Evolutionary conservation across 805 yeast genomes (phyloP).

Genomic region (Candida adriatica): DNA sequence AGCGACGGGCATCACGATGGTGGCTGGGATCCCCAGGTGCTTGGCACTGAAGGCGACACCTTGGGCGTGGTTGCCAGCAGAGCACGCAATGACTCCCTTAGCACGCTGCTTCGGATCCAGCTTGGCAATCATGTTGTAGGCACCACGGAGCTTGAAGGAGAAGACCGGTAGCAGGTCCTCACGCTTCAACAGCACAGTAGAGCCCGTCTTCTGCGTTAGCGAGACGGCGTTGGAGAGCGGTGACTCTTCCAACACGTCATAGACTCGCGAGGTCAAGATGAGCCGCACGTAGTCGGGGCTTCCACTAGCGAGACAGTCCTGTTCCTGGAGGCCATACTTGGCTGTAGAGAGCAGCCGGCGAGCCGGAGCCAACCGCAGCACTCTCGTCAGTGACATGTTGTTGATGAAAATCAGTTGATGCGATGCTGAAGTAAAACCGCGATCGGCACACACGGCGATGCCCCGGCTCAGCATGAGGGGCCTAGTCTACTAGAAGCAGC

Average conservation of each 20-base stretch:
- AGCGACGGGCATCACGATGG: slow-evolving; percentile 96
- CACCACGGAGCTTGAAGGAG: slow-evolving; percentile 94
- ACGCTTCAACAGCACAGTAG: slow-evolving; percentile 75
- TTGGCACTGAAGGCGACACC: slow-evolving; percentile 95
- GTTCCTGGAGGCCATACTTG: slow-evolving; percentile 22
- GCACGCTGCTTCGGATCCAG: slow-evolving; percentile 48
- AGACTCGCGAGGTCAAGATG: slow-evolving; percentile 86
- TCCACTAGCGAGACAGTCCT: slow-evolving; percentile 54
- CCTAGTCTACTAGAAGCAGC: too few relatives aligned
- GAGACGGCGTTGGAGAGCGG: slow-evolving; percentile 75
- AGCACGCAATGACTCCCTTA: slow-evolving; percentile 94
- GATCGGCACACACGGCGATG: too few relatives aligned
- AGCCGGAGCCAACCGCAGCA: not conserved
- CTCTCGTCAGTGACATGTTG: not conserved
- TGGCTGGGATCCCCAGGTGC: slow-evolving; percentile 81
- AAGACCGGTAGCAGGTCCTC: slow-evolving; percentile 95
- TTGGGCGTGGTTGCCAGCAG: slow-evolving; percentile 99
- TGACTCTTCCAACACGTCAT: slow-evolving; percentile 89
- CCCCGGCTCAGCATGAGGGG: too few relatives aligned
- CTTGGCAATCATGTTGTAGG: slow-evolving; percentile 94
- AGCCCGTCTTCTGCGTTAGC: slow-evolving; percentile 65
- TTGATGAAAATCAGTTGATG: not conserved
- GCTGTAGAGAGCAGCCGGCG: not conserved
- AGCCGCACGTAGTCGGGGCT: slow-evolving; percentile 91
- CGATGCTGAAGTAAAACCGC: too few relatives aligned